Conservation (phyloP, 768 basidiomycete species). For the Auricularia auricula-judae region DNA sequence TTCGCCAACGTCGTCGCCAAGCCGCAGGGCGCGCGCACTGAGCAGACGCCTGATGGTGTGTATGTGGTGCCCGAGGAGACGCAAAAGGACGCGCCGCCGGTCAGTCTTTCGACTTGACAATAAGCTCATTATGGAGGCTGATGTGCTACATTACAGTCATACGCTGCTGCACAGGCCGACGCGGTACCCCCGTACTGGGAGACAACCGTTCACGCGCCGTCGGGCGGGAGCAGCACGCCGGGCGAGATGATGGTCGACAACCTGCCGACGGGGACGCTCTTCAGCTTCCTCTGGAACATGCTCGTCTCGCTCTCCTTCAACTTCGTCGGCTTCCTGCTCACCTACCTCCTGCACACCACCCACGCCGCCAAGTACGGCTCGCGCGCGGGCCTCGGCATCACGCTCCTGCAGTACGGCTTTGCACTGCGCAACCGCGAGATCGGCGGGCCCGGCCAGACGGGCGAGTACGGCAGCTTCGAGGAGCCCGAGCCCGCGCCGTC, state of each 20-base stretch:
- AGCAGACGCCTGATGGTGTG: conserved; percentile 18
- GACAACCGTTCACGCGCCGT: conserved; percentile 83
- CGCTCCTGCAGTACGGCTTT: conserved; percentile 87
- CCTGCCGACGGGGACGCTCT: conserved; percentile 72
- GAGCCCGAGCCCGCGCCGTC: conserved; percentile 14
- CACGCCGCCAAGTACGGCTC: conserved; percentile 93
- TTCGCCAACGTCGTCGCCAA: conserved; percentile 93
- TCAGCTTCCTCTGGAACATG: conserved; percentile 69
- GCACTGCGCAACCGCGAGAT: conserved; percentile 26
- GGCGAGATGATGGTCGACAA: conserved; percentile 90
- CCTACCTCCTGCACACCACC: conserved; percentile 83
- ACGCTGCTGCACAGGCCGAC: conserved; percentile 78
- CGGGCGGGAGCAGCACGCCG: conserved; percentile 32
- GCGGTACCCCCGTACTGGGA: conserved; percentile 96
- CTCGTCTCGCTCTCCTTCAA: conserved; percentile 95
- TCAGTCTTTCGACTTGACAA: conserved; percentile 30
- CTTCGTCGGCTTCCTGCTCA: conserved; percentile 86
- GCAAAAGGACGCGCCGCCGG: conserved; percentile 78
- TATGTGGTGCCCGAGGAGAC: conserved; percentile 68
- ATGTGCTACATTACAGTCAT: conserved; percentile 42
- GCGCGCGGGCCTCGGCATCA: conserved; percentile 90
- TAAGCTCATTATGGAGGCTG: not conserved
- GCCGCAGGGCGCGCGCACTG: conserved; percentile 30
- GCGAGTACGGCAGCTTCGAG: not conserved
- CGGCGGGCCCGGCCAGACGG: not conserved